phyloP scores from a whole-genome alignment of 352 stramenopile genomes.

The Pythium grandisporangium region DNA sequence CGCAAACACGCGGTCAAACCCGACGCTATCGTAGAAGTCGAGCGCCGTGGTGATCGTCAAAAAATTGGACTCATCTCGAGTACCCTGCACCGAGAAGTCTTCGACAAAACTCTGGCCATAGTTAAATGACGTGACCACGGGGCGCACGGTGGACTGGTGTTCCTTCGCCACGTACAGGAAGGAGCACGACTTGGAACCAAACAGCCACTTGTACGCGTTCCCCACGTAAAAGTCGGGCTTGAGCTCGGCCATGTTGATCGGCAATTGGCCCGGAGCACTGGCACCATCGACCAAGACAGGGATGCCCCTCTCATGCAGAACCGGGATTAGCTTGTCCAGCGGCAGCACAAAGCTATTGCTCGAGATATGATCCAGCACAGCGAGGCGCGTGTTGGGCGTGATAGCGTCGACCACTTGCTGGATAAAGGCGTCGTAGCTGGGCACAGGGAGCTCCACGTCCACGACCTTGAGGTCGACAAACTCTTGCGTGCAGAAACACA shows the following conservation, averaged over 20 bases:
- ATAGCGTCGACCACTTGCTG: conserved; percentile 66
- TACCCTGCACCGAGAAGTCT: conserved; percentile 80
- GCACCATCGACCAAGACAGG: conserved; percentile 74
- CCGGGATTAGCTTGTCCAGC: conserved; percentile 72
- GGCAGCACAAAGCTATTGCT: conserved; percentile 73
- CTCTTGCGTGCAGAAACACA: conserved; percentile 84
- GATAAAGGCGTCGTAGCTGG: conserved; percentile 59
- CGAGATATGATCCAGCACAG: conserved; percentile 78
- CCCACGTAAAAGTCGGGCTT: conserved; percentile 80
- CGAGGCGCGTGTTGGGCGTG: conserved; percentile 74
- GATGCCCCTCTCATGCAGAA: conserved; percentile 72
- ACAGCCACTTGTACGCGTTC: conserved; percentile 81
- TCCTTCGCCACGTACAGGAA: conserved; percentile 81
- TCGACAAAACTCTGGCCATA: conserved; percentile 78
- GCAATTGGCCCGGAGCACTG: conserved; percentile 62
- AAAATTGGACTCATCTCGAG: conserved; percentile 76
- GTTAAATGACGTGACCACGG: conserved; percentile 71
- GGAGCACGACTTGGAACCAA: conserved; percentile 77
- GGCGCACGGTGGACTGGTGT: conserved; percentile 63
- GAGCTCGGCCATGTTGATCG: conserved; percentile 56
- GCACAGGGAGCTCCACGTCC: conserved; percentile 60
- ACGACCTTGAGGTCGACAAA: conserved; percentile 86
- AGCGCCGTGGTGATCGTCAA: conserved; percentile 72
- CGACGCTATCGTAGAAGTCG: conserved; percentile 80
- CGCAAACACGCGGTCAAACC: conserved; percentile 56